A percentile compares a stretch with the other conserved stretches of the same genome.
Evolutionary conservation across 2,329 filamentous ascomycete species (phyloP).

Genomic region (Xylaria sp.): DNA sequence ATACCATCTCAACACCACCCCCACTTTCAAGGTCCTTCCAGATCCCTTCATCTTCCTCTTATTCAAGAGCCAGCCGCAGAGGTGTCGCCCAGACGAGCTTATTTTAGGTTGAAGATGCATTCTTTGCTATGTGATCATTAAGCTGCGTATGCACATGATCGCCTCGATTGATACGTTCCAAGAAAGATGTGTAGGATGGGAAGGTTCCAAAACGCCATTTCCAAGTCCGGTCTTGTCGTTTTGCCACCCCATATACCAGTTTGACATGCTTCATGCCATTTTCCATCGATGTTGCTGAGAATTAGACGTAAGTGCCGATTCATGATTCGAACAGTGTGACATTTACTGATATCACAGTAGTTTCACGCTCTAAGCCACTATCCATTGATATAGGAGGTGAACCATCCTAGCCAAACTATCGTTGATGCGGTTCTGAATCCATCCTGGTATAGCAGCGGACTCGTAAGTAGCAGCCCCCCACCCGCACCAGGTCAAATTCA

Average conservation of each 20-base stretch:
- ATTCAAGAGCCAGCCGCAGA: constrained; percentile 17
- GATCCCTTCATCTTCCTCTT: constrained; percentile 7
- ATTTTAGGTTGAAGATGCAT: background rate
- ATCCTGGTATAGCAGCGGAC: background rate
- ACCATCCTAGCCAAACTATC: background rate
- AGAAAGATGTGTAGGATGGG: constrained; percentile 7
- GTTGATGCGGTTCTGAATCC: background rate
- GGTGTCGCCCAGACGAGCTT: constrained; percentile 8
- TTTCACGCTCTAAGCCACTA: background rate
- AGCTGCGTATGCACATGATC: constrained; percentile 1
- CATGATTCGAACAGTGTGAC: background rate
- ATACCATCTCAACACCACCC: background rate
- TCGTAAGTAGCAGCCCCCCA: background rate
- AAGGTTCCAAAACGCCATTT: constrained; percentile 1
- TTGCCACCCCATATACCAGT: background rate
- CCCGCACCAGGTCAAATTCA: background rate
- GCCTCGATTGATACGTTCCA: background rate
- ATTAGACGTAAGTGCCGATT: background rate
- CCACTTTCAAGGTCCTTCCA: constrained; percentile 13
- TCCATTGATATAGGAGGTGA: background rate
- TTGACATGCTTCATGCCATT: background rate
- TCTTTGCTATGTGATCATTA: constrained; percentile 10
- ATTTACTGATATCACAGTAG: background rate
- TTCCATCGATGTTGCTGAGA: background rate
- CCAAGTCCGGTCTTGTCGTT: background rate